Base-by-base conservation (phyloP, 306 rosid species). In the Pyrus betulifolia region DNA sequence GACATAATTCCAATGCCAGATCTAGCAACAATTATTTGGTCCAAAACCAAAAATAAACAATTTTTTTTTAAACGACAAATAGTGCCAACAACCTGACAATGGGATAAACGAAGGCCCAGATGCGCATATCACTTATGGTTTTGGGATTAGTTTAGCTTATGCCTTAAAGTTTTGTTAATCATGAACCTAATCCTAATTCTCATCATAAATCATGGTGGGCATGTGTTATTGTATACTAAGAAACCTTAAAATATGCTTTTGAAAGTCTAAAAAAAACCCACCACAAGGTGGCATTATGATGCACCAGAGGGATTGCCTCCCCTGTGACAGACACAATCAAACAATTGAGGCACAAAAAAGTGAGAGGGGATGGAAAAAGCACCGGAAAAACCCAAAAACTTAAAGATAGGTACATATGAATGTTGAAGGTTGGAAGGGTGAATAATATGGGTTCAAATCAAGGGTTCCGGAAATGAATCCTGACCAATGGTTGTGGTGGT, bases 151-250 rank as follows among this genome's bases (percentile, higher is more conserved):
- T 82, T 79, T 76, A 21, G 69, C 81, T 79, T 62, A 69, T 61
- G 81, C 28, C 19, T 28, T 74, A 78, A 67, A 77, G 67, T 54
- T 71, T 61, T 78, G 75, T 76, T 67, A 87, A 86, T 86, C 76
- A 86, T 86, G 85, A 82, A 83, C 86, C 84, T 64, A 80, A 64
- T 87, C 87, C 87, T 75, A 62, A 49, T 83, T 85, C 81, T 77
- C 72, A 82, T 54, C 84, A 84, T 86, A 89, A 89, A 91, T 89
- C 87, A 88, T 88, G 80, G 83, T 46, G 58, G 65, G 87, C 87
- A 87, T 87, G 90, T 77, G 87, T 76, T 52, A 70, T 77, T 72
- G 68, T 57, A 49, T 54, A 71, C 67, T 57, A 72, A 72, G 61
- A 70, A 85, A 81, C 77, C 84, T 66, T 75, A 46, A 71, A 76